phyloP scores from a whole-genome alignment of 139 green algal genomes.

The Picochlorum sp. region DNA sequence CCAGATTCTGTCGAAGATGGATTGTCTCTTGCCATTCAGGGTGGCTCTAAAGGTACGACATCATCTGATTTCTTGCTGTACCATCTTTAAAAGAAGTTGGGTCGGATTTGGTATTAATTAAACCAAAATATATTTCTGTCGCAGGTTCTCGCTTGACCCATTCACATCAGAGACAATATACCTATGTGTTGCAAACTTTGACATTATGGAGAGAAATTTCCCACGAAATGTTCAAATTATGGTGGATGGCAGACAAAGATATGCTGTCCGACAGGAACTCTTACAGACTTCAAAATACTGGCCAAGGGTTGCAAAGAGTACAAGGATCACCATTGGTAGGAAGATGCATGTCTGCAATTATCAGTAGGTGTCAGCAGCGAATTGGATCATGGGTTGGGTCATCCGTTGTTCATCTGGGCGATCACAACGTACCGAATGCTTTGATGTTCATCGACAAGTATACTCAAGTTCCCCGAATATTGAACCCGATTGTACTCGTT shows the following conservation, averaged over 20 bases:
- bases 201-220: constrained; percentile 83
- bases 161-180: constrained; percentile 80
- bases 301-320: constrained; percentile 87
- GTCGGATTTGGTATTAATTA: too few species aligned
- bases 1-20: neutral
- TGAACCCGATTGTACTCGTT: constrained; percentile 81
- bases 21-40: neutral
- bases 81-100: too few species aligned
- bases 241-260: constrained; percentile 77
- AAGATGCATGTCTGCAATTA: constrained; percentile 59
- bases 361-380: constrained; percentile 58
- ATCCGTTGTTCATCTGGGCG: constrained; percentile 85
- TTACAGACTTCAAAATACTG: constrained; percentile 86
- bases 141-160: constrained; percentile 75
- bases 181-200: constrained; percentile 82
- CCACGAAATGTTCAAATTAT: constrained; percentile 82
- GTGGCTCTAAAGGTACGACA: neutral
- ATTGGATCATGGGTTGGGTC: constrained; percentile 85
- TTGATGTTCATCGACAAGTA: constrained; percentile 98
- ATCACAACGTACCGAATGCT: constrained; percentile 92
- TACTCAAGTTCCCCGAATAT: constrained; percentile 82
- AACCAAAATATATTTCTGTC: too few species aligned
- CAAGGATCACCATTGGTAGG: constrained; percentile 59
- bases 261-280: constrained; percentile 62
- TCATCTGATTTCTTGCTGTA: too few species aligned